Evolutionary conservation across 495 filamentous ascomycete species (phyloP), one percentile per base, ranked within the genome.

Genomic region (Haplographium delicatum): DNA sequence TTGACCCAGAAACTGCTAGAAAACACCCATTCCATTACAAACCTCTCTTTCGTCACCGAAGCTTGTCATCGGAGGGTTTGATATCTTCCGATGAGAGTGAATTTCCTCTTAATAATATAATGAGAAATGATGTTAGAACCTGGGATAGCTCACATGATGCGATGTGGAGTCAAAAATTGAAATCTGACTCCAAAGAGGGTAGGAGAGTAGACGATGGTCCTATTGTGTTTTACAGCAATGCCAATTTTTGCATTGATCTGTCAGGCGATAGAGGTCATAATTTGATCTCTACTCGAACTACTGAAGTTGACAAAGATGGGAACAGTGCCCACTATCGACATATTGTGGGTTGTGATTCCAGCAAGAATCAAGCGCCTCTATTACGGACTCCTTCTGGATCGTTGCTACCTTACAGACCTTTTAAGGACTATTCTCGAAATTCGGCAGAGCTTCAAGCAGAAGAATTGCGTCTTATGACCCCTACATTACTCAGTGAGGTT

Each of bases 181-280:
- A 63, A 58, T 57, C 20, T 42, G 56, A 56, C 34, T 72, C 68
- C 19, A 57, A 54, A 47, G 68, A 62, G 65, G 65, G 62, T 30
- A 67, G 15, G 19, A 26, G 47, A 34, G 68, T 65, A 10, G 73
- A 73, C 15, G 82, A 80, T 57, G 87, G 88, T 10, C 83, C 87
- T 16, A 88, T 90, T 56, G 85, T 89, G 40, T 91, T 85, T 61
- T 91, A 90, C 64, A 85, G 82, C 47, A 78, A 80, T 20, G 81
- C 82, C 5, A 74, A 72, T 1, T 91, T 91, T 62, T 89, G 79
- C 64, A 88, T 82, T 10, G 87, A 91, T 67, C 72, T 90, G 4
- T 85, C 79, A 39, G 76, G 81, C n/a, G 81, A 87, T 58, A 37
- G 63, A 60, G 45, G 69, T 62, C 49, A 53, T 59, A 26, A 75